Conservation (phyloP, 768 basidiomycete genomes). For the Pleurotus giganteus region DNA sequence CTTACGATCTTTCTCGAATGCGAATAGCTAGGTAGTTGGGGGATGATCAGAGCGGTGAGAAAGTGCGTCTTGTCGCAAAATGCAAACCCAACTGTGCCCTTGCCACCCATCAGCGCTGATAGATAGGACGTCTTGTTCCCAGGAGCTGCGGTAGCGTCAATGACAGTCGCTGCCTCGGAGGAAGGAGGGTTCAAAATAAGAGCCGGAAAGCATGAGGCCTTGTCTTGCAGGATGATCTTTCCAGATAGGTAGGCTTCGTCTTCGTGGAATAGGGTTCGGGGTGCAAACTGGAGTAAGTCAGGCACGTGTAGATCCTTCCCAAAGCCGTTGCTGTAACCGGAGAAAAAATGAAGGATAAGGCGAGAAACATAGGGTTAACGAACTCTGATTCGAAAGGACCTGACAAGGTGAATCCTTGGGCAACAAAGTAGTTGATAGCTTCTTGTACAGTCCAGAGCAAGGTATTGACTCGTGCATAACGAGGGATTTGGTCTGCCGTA, state of each 20-base stretch:
- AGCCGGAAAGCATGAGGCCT: constrained; percentile 97
- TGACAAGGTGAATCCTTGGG: constrained; percentile 52
- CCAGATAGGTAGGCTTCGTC: constrained; percentile 74
- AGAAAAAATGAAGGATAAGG: neutral
- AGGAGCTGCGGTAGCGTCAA: constrained; percentile 95
- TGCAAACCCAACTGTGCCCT: constrained; percentile 61
- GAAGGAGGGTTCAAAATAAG: constrained; percentile 76
- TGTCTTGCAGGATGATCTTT: constrained; percentile 92
- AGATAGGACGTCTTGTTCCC: constrained; percentile 98
- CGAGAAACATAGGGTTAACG: constrained; percentile 13
- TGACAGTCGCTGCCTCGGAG: constrained; percentile 53
- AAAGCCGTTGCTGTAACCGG: constrained; percentile 54
- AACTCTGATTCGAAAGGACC: constrained; percentile 56
- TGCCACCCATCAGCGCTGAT: constrained; percentile 81
- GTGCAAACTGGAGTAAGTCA: constrained; percentile 76
- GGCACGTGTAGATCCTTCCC: constrained; percentile 77
- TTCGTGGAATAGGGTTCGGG: constrained; percentile 62
- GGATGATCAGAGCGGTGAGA: neutral
- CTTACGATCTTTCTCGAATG: constrained; percentile 84
- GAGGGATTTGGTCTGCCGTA: constrained; percentile 62
- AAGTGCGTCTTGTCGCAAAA: neutral
- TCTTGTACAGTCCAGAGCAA: constrained; percentile 63
- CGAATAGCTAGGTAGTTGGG: constrained; percentile 53
- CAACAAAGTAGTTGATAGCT: constrained; percentile 55
- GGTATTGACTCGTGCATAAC: constrained; percentile 85